A percentile compares a stretch with the other conserved stretches of the same genome.
Evolutionary conservation across 106 monocot species (phyloP).

Genomic region (Phalaenopsis equestris): DNA sequence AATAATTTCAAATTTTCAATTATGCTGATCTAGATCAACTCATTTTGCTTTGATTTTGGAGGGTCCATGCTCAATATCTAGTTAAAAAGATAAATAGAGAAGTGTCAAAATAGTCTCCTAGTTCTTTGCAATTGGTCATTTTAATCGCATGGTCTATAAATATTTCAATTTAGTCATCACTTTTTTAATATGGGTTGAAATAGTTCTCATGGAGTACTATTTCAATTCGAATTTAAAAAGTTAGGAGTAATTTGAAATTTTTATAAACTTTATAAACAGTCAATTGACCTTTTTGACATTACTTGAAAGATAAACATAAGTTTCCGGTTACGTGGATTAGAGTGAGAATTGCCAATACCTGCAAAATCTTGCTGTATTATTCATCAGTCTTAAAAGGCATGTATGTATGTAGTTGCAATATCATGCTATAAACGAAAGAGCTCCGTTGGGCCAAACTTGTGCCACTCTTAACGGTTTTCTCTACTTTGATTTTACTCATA

Average conservation of each 20-base stretch:
- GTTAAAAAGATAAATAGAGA: not conserved
- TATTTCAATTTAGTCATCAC: too few relatives aligned
- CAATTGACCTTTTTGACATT: too few relatives aligned
- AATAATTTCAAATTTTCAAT: not conserved
- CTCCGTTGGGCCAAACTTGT: not conserved
- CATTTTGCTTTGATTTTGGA: not conserved
- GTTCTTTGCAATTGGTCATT: too few relatives aligned
- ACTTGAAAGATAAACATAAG: not conserved
- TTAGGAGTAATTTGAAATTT: too few relatives aligned
- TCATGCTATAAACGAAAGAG: not conserved
- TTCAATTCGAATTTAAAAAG: too few relatives aligned
- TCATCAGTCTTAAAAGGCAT: not conserved
- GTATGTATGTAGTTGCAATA: not conserved
- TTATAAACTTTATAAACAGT: too few relatives aligned
- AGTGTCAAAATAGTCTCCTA: too few relatives aligned
- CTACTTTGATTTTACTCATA: not conserved
- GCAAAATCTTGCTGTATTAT: not conserved
- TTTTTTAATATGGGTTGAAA: too few relatives aligned
- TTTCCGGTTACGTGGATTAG: not conserved
- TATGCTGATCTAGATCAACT: not conserved
- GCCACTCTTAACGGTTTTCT: not conserved
- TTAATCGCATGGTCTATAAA: too few relatives aligned
- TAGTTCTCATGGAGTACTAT: too few relatives aligned
- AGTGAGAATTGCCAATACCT: not conserved
- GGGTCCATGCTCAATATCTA: not conserved